A percentile compares a stretch with the other conserved stretches of the same genome.
phyloP scores from a whole-genome alignment of 345 rosid species.

The Eucalyptus brandiana region DNA sequence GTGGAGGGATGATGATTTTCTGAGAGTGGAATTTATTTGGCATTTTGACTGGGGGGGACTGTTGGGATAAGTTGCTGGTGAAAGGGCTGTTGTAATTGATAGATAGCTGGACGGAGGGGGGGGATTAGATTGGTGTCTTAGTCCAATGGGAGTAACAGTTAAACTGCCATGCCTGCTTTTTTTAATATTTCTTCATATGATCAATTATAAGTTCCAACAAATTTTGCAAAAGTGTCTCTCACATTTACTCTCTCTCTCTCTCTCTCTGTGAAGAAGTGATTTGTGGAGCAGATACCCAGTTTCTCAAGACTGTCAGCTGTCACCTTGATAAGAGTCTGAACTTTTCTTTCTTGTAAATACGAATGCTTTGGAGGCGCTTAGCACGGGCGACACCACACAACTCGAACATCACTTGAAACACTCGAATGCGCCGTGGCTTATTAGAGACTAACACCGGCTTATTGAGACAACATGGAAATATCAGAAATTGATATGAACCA shows the following conservation, averaged over 20 bases:
- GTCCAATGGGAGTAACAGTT: constrained; percentile 31
- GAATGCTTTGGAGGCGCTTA: not conserved
- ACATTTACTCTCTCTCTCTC: not conserved
- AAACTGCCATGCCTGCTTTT: not conserved
- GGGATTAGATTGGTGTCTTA: not conserved
- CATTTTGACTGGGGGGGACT: constrained; percentile 25
- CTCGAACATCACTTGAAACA: not conserved
- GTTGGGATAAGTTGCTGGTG: not conserved
- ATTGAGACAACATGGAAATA: not conserved
- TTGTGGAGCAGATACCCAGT: not conserved
- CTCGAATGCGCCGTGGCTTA: not conserved
- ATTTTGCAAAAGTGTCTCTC: not conserved
- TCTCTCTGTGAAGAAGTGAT: not conserved
- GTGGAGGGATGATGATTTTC: not conserved
- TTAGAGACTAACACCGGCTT: too few relatives aligned
- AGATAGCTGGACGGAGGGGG: not conserved
- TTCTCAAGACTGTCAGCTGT: not conserved
- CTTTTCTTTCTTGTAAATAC: not conserved
- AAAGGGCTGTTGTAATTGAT: not conserved
- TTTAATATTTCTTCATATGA: not conserved
- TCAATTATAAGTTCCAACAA: not conserved
- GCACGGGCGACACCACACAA: not conserved
- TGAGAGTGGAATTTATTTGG: not conserved
- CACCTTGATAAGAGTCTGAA: not conserved
- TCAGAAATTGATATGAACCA: not conserved